Base-by-base conservation (phyloP, 306 rosid species). In the Boehmeria nivea region DNA sequence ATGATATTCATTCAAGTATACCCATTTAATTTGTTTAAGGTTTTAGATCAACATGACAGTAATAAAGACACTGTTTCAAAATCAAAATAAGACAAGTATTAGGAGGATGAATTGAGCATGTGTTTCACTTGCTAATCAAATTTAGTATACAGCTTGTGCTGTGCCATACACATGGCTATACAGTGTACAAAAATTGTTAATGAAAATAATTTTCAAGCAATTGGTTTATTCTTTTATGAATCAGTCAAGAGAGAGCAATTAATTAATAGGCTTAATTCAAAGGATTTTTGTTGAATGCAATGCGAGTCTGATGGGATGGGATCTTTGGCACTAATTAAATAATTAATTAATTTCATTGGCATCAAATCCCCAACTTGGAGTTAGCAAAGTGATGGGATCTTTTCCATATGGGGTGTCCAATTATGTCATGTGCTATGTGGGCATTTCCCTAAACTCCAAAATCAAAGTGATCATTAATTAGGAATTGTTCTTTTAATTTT, bases 381-480 rank as follows among this genome's bases (percentile, higher is more conserved):
- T 58, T 49, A 24, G 47, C 59, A 33, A 54, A 50, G 31, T 47
- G 75, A 72, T 70, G 81, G 74, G 81, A 79, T 82, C 86, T 64
- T 60, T 61, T 61, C 69, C 86, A 74, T 77, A 79, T 69, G 84
- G 83, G 72, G 49, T 77, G 76, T 70, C 74, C 72, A 58, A 31
- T 74, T 39, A 34, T 59, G 69, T 72, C 94, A 74, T 69, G 86
- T 81, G 88, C 67, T 42, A 51, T 56, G 76, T 63, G 61, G 36
- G 28, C 54, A 65, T 60, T 57, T 61, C 65, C 65, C 38, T 60
- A 51, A 65, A 43, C 90, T 57, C 61, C 75, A 61, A 70, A 71
- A 72, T 66, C 68, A 48, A 53, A 54, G 40, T 60, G 55, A 50
- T 26, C 20, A 33, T 6, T 31, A 55, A 65, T 55, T 39, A 17